Evolutionary conservation across 306 rosid species (phyloP), one percentile per base, ranked within the genome.

Genomic region (Senna tora): DNA sequence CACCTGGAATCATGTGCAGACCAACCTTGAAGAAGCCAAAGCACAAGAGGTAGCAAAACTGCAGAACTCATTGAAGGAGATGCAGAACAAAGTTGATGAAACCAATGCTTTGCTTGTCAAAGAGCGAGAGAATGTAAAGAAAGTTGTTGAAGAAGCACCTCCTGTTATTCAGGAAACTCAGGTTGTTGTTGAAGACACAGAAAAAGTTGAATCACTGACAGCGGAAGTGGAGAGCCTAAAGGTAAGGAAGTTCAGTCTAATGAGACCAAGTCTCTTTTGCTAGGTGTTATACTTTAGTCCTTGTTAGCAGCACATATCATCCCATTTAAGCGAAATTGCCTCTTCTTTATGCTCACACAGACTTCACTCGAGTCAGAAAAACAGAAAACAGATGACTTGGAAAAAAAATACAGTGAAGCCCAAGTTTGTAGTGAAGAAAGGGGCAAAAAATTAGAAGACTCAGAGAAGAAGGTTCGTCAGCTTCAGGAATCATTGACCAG

Each of bases 11-110:
- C 58, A 69, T 59, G 58, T 82, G 84, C 93, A 92, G 96, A 84
- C 90, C 54, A 92, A 92, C 82, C 83, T 84, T 63, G 97, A 92
- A 81, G 97, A 92, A 77, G 84, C 91, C 67, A 92, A 92, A 77
- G 79, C 86, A 65, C 91, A 92, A 68, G 97, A 92, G 88, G 71
- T 85, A 12, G 76, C 90, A 50, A 92, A 87, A 83, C 75, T 92
- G 87, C 88, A 85, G 88, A 87, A 81, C 61, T 80, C 88, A 19
- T 67, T 89, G 75, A 89, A 84, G 85, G 93, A 84, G 74, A 67
- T 81, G 88, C 91, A 87, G 78, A 59, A 41, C 52, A 89, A 85
- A 81, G 63, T 76, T 68, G 90, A 92, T 21, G 97, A 89, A 80
- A 70, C 90, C 82, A 89, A 79, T 79, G 86, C 88, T 69, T 42